Evolutionary conservation across 768 basidiomycete species (phyloP), one percentile per base, ranked within the genome.

Genomic region (Gautieria morchelliformis): DNA sequence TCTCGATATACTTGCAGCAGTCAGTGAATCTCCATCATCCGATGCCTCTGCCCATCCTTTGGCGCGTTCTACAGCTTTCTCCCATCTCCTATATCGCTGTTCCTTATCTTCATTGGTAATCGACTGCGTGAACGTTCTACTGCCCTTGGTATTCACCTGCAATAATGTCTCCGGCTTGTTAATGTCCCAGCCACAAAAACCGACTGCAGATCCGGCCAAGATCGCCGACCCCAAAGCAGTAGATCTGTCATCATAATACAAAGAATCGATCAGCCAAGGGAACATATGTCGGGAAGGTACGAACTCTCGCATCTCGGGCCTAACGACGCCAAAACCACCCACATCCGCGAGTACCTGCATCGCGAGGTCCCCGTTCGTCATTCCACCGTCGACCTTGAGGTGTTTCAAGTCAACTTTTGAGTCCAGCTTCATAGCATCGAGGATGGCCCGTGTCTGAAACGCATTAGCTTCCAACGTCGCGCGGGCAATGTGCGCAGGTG

Each of bases 331-430:
- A 71, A 96, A 94, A 14, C 94, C 95, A 32, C 93, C 92, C 44
- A 95, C 75, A 68, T 96, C 87, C 4, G 90, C 90, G 59, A 94
- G 77, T 48, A 94, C 74, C 64, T 80, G 76, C 93, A 95, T 91
- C 57, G 85, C 89, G 30, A 89, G 70, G 66, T 95, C 91, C 35
- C 90, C 89, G 62, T 94, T 95, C 11, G 93, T 96, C 88, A 96
- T 94, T 15, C 93, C 93, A n/a, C 96, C 96, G 69, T 98, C 96
- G 37, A 99, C 95, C 69, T 87, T 94, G 61, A 99, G 82, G 63
- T 87, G 79, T 66, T 86, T 84, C 54, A 96, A 78, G 48, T 88
- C 83, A 5, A 76, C 75, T 15, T 79, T 79, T n/a, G 89, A 87
- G 72, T 99, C 95, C 54, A 88, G 73, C 68, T 89, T 85, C 88